Evolutionary conservation across 2,329 filamentous ascomycete genomes (phyloP), one percentile per base, ranked within the genome.

Genomic region (Alternaria gansuensis): DNA sequence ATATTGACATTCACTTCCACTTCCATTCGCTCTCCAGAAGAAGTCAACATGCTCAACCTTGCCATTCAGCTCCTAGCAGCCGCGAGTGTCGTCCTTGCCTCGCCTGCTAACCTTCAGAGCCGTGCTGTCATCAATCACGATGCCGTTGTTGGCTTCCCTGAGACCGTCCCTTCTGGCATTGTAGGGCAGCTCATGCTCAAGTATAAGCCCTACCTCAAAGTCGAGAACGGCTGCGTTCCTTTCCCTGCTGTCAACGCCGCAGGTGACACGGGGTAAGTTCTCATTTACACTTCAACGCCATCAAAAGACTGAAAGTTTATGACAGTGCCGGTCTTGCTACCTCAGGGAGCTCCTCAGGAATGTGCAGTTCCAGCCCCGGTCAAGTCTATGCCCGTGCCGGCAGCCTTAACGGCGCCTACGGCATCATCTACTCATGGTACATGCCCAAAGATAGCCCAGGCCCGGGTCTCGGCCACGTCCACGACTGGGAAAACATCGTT

Each of bases 161-260:
- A 87, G 68, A 81, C 83, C 0, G 83, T 87, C 0, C 85, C 85
- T 0, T 76, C 73, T 40, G 79, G 78, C 5, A 75, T 75, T 1
- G 69, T 75, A 0, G 85, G 85, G 13, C 69, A 77, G 3, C 70
- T 85, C 24, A 85, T 85, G 63, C 70, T 83, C 40, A 82, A 83
- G 52, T 88, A 85, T 74, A 82, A 88, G 74, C 86, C 85, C 0
- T 80, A 78, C 52, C 78, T 87, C 5, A 66, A 85, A 10, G 82
- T 88, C 5, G 79, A 81, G 17, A 84, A 85, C 65, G 86, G 87
- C 44, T 89, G 87, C 61, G 86, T 88, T 8, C 85, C 86, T 0
- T 89, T 87, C 68, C 86, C 86, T 0, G 86, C 83, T 1, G 86
- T 89, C 1, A 83, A 89, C 61, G 80, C 80, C 0, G 72, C 77